Evolutionary conservation across 768 basidiomycete species (phyloP).

Genomic region (Nevesoporus exiguus): DNA sequence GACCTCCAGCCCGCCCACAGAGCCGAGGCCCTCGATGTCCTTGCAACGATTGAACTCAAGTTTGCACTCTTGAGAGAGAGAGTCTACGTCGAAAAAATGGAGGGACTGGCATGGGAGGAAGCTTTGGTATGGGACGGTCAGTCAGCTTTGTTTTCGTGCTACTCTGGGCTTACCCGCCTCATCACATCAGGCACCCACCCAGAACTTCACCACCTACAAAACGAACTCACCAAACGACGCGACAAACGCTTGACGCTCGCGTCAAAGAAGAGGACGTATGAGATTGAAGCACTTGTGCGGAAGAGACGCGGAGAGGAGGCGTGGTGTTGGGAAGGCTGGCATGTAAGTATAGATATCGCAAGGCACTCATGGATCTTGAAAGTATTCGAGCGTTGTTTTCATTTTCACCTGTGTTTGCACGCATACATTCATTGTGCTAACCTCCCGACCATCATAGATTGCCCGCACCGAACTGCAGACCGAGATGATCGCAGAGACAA

Average conservation of each 20-base stretch:
- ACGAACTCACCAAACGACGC: slow-evolving; percentile 71
- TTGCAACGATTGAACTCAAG: slow-evolving; percentile 89
- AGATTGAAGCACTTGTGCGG: slow-evolving; percentile 58
- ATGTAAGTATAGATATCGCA: slow-evolving; percentile 44
- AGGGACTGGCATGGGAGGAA: slow-evolving; percentile 86
- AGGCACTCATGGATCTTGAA: not conserved
- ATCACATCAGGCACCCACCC: slow-evolving; percentile 71
- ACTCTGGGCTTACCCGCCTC: not conserved
- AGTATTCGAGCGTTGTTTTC: slow-evolving; percentile 1
- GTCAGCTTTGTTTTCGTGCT: slow-evolving; percentile 20
- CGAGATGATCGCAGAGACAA: slow-evolving; percentile 87
- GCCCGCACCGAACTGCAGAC: slow-evolving; percentile 77
- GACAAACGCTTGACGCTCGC: slow-evolving; percentile 83
- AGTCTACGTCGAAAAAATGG: slow-evolving; percentile 94
- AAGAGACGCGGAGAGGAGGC: slow-evolving; percentile 68
- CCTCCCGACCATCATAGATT: slow-evolving; percentile 40
- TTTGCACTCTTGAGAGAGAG: slow-evolving; percentile 84
- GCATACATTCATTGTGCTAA: slow-evolving; percentile 2
- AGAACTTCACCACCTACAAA: slow-evolving; percentile 77
- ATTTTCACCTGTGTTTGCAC: not conserved
- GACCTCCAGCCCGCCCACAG: slow-evolving; percentile 81
- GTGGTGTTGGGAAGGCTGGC: slow-evolving; percentile 90
- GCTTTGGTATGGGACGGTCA: slow-evolving; percentile 71
- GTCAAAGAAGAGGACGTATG: slow-evolving; percentile 65
- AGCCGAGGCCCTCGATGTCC: slow-evolving; percentile 82